Evolutionary conservation across 139 green algal genomes (phyloP).

Genomic region (Yamagishiella unicocca): DNA sequence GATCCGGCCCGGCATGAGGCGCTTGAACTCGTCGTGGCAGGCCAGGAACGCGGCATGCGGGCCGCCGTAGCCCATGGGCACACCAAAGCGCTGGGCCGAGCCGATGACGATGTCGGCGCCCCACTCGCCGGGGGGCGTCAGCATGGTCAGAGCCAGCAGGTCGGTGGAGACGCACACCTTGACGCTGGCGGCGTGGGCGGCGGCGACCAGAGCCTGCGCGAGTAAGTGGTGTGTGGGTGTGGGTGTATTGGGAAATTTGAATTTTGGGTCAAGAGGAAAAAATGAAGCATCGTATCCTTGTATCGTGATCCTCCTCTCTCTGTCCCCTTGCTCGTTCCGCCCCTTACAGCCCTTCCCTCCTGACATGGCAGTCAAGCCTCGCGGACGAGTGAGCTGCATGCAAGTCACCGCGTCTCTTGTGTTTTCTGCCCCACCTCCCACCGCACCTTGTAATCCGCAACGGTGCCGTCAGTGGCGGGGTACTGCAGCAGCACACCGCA

Average conservation of each 20-base stretch:
- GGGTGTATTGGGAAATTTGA: too few relatives aligned
- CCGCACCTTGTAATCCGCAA: constrained; percentile 91
- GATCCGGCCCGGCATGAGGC: constrained; percentile 96
- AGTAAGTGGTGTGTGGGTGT: too few relatives aligned
- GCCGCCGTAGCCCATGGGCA: constrained; percentile 98
- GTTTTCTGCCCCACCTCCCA: too few relatives aligned
- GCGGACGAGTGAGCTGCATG: too few relatives aligned
- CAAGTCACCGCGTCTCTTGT: too few relatives aligned
- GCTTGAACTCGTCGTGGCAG: constrained; percentile 81
- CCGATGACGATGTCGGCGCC: constrained; percentile 98
- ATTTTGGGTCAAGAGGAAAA: too few relatives aligned
- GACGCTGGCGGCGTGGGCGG: constrained; percentile 74
- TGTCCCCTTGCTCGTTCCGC: too few relatives aligned
- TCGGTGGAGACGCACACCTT: constrained; percentile 95
- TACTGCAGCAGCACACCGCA: constrained; percentile 97
- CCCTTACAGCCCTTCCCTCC: too few relatives aligned
- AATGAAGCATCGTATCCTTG: too few relatives aligned
- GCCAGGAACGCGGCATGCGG: constrained; percentile 99
- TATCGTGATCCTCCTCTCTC: too few relatives aligned
- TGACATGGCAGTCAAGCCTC: too few relatives aligned
- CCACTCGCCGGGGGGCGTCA: constrained; percentile 96
- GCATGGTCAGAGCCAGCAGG: constrained; percentile 95
- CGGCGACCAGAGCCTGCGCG: constrained; percentile 58
- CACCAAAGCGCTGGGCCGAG: constrained; percentile 89
- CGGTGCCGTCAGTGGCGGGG: constrained; percentile 93